These are phyloP conservation scores for Myxozyma neotropica DNA, from an alignment of 805 yeast species.

Conservation along the genomic window DNA sequence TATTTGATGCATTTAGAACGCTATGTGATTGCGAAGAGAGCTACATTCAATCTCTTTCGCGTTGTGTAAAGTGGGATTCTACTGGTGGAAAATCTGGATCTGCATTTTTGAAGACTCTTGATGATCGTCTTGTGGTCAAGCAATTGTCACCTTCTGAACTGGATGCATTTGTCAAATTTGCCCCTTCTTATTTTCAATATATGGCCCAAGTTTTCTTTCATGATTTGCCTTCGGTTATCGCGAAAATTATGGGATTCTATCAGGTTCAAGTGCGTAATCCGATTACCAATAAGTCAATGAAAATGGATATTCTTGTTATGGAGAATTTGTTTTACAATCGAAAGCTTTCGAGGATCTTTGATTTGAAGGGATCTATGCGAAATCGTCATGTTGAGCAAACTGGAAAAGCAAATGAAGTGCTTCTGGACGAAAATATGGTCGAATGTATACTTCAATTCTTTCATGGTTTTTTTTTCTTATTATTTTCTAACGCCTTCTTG, in stretches of 20 bases:
- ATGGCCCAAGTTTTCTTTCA: constrained; percentile 94
- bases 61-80: constrained; percentile 95
- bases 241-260: constrained; percentile 93
- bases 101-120: constrained; percentile 86
- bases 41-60: constrained; percentile 83
- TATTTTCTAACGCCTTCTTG: neutral
- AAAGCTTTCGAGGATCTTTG: constrained; percentile 83
- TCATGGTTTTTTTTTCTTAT: neutral
- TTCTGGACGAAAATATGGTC: constrained; percentile 96
- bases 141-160: constrained; percentile 85
- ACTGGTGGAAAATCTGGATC: constrained; percentile 97
- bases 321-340: constrained; percentile 89
- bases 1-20: constrained; percentile 88
- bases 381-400: constrained; percentile 96
- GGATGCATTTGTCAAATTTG: constrained; percentile 91
- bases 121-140: constrained; percentile 85
- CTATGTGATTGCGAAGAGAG: constrained; percentile 76
- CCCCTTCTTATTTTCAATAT: constrained; percentile 94
- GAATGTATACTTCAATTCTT: constrained; percentile 51
- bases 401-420: constrained; percentile 90
- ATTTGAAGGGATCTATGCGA: constrained; percentile 96
- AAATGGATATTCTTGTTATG: constrained; percentile 92
- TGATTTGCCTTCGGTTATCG: constrained; percentile 90
- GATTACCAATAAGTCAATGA: constrained; percentile 70
- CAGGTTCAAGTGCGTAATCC: constrained; percentile 87